These are phyloP conservation scores for Cytospora piceicola DNA, from an alignment of 2,329 filamentous ascomycete species.

Conservation along the genomic window DNA sequence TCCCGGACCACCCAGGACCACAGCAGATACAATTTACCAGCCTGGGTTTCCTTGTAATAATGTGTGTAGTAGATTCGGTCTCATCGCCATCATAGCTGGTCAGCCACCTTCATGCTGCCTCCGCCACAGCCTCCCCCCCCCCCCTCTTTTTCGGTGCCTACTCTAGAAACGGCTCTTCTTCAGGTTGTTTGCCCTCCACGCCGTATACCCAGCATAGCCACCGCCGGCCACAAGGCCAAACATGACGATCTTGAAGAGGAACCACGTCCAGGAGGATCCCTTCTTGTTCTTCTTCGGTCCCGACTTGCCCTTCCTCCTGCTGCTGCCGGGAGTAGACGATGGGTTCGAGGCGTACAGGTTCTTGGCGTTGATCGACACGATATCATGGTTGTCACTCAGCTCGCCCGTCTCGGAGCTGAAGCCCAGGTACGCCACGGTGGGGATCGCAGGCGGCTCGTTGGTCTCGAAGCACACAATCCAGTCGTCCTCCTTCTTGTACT, in stretches of 20 bases:
- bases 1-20: conserved; percentile 24
- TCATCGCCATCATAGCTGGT: neutral
- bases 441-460: conserved; percentile 73
- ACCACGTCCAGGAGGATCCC: conserved; percentile 61
- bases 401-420: conserved; percentile 93
- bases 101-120: neutral
- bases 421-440: conserved; percentile 73
- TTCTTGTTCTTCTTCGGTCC: conserved; percentile 47
- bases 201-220: conserved; percentile 83
- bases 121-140: neutral
- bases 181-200: conserved; percentile 71
- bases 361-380: conserved; percentile 81
- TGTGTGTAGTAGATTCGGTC: conserved; percentile 2
- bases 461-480: conserved; percentile 91
- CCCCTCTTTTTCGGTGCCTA: neutral
- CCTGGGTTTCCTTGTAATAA: conserved; percentile 11
- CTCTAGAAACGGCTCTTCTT: conserved; percentile 61
- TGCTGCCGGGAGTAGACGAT: conserved; percentile 46
- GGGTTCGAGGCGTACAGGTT: conserved; percentile 78
- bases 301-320: conserved; percentile 38
- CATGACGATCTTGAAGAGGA: conserved; percentile 80
- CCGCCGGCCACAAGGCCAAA: conserved; percentile 72
- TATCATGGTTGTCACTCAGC: conserved; percentile 96
- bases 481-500: conserved; percentile 88
- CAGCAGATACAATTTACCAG: conserved; percentile 13